Percentiles rank a stretch among this genome's conserved stretches.
Evolutionary conservation across 345 rosid genomes (phyloP).

Genomic region (Passiflora organensis): DNA sequence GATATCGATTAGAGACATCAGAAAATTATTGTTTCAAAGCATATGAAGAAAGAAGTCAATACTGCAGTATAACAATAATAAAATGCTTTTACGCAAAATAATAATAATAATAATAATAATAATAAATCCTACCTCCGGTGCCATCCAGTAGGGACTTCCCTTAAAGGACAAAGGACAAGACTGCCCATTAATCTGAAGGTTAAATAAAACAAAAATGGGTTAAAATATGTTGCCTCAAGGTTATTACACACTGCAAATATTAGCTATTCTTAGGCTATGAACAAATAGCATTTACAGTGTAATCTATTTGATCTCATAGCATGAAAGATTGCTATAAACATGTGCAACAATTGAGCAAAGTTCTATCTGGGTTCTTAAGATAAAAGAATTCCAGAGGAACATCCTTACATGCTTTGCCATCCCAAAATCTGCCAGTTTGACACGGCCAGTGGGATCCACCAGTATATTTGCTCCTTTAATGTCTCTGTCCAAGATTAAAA

Average conservation of each 20-base stretch:
- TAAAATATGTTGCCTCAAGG: constrained; percentile 1
- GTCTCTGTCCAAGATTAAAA: constrained; percentile 35
- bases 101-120: no score
- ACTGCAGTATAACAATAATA: background rate
- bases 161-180: constrained; percentile 71
- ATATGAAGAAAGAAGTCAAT: background rate
- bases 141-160: constrained; percentile 90
- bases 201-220: background rate
- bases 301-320: no score
- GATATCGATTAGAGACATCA: constrained; percentile 8
- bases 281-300: background rate
- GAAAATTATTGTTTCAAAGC: background rate
- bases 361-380: background rate
- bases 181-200: constrained; percentile 70
- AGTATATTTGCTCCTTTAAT: constrained; percentile 82
- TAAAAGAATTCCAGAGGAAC: constrained; percentile 7
- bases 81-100: no score
- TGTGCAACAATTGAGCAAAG: background rate
- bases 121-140: constrained; percentile 57
- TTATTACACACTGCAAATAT: background rate
- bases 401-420: constrained; percentile 83
- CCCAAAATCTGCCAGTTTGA: constrained; percentile 79
- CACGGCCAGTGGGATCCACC: constrained; percentile 69
- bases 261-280: background rate
- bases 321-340: no score